Conservation (phyloP, 192 early-diverging fungal species). For the Coemansia sp. region DNA sequence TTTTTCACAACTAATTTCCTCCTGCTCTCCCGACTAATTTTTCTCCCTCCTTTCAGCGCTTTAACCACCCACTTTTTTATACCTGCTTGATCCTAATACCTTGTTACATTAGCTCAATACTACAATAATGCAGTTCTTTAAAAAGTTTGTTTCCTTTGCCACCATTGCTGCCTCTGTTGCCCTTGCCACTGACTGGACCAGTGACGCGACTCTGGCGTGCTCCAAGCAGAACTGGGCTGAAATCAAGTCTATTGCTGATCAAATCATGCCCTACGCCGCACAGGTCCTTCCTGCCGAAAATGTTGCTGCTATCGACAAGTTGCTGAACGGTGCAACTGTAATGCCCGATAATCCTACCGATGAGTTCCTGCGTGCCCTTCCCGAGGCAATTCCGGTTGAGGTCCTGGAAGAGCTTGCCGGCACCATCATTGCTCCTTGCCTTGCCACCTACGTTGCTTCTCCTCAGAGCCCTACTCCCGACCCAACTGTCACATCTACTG, state of each 20-base stretch:
- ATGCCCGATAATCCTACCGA: slow-evolving; percentile 2
- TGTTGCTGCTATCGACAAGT: background rate
- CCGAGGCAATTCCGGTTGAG: background rate
- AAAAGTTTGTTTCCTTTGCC: slow-evolving; percentile 1
- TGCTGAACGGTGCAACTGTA: background rate
- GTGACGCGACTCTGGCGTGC: slow-evolving; percentile 6
- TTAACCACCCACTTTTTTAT: too few species aligned
- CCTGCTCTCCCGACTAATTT: too few species aligned
- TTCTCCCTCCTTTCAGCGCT: too few species aligned
- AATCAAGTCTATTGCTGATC: slow-evolving; percentile 2
- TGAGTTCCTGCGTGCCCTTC: slow-evolving; percentile 2
- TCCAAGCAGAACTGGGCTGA: slow-evolving; percentile 7
- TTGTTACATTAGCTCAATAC: background rate
- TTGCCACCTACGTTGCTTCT: background rate
- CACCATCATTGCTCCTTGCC: background rate
- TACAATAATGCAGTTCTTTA: slow-evolving; percentile 10
- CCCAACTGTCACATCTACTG: background rate
- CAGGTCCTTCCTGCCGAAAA: slow-evolving; percentile 6
- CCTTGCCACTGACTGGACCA: slow-evolving; percentile 6
- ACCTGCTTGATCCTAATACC: background rate
- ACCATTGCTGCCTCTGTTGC: slow-evolving; percentile 3
- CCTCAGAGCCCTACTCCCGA: background rate
- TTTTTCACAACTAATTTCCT: too few species aligned
- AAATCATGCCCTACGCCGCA: background rate
- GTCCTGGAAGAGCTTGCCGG: slow-evolving; percentile 5